Evolutionary conservation across 345 rosid genomes (phyloP), one percentile per base, ranked within the genome.

Genomic region (Bretschneidera sinensis): DNA sequence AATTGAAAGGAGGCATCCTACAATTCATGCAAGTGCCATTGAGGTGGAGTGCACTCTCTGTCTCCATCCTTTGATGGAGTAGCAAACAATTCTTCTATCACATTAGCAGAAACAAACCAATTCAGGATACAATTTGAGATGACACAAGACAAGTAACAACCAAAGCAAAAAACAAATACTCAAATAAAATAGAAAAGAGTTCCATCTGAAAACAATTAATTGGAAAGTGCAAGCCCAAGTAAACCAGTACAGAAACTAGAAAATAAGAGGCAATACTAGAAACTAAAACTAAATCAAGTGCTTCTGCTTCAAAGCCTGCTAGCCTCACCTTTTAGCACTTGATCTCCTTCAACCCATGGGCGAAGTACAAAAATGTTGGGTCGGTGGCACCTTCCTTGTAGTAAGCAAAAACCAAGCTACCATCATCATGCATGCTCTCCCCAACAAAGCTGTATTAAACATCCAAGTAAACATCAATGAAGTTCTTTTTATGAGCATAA

Each of bases 351-450:
- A 95, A 76, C 15, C 82, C 89, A 71, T 78, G 76, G 5, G 81
- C 82, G 43, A 95, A 83, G 77, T 95, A 95, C 80, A 95, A 75
- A 81, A 95, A 95, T 34, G 99, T 95, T 3, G 99, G 98, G 70
- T 95, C 95, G 0, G 83, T 48, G 5, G 95, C 91, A 70, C 96
- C 98, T 0, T 91, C 99, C 78, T 83, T 95, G 87, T 95, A 95
- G 85, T 91, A 86, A 48, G 99, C 99, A 64, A 95, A 76, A 47
- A 95, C 99, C 83, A 91, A 9, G 51, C 47, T 0, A 21, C 73
- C 61, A 61, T 95, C 98, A 66, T 91, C 96, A 1, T 65, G 69
- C 98, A 91, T 88, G 70, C 96, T 84, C 82, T 95, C 99, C 11
- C 99, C 99, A 21, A 95, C 90, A 52, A 95, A 95, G 75, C 99